Conservation (phyloP, 352 stramenopile genomes). For the Phytophthora ramorum region DNA sequence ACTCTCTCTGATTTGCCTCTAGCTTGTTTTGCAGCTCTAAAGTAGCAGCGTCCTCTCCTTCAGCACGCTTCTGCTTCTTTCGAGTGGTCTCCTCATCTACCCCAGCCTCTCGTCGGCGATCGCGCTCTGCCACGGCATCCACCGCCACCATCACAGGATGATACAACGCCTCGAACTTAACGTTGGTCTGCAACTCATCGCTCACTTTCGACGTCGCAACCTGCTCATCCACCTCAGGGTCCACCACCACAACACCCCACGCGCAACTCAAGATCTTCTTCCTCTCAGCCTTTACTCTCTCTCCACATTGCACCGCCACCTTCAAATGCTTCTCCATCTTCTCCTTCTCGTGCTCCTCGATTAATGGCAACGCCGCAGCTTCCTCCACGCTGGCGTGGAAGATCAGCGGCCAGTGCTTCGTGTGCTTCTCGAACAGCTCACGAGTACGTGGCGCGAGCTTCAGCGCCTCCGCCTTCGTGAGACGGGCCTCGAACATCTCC, state of each 20-base stretch:
- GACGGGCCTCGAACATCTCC: conserved; percentile 49
- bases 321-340: conserved; percentile 38
- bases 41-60: conserved; percentile 13
- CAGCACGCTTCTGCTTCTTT: conserved; percentile 46
- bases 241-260: conserved; percentile 61
- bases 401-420: conserved; percentile 75
- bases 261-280: conserved; percentile 42
- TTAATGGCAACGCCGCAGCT: conserved; percentile 40
- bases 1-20: conserved; percentile 39
- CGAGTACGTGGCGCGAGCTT: conserved; percentile 62
- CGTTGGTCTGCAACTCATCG: conserved; percentile 21
- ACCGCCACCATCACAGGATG: conserved; percentile 79
- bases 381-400: conserved; percentile 81
- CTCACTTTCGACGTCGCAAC: conserved; percentile 41
- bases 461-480: conserved; percentile 59
- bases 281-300: conserved; percentile 21
- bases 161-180: conserved; percentile 60
- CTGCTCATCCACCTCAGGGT: conserved; percentile 40
- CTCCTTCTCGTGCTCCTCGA: conserved; percentile 46
- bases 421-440: conserved; percentile 66
- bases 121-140: conserved; percentile 67
- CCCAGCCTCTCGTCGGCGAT: conserved; percentile 47
- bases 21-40: conserved; percentile 1
- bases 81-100: conserved; percentile 10
- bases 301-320: conserved; percentile 29